Evolutionary conservation across 2,329 filamentous ascomycete genomes (phyloP), one percentile per base, ranked within the genome.

Genomic region (Aspergillus intermedius): DNA sequence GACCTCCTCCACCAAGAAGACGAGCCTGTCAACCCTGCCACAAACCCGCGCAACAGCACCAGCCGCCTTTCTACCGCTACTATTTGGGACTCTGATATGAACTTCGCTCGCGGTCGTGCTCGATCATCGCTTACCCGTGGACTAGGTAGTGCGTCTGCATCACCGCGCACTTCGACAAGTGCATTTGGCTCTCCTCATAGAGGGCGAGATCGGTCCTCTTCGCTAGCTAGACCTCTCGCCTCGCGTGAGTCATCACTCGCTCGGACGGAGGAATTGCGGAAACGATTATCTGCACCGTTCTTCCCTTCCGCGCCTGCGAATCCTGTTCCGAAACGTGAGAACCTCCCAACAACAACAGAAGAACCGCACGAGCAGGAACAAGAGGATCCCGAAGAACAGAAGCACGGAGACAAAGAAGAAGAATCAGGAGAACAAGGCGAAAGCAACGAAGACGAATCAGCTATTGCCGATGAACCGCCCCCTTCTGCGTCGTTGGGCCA

Each of bases 401-500:
- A 9, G 4, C 15, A 22, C 2, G 52, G 42, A 13, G 50, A 50
- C n/a, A 30, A 22, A 5, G 23, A 49, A 19, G 42, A 49, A 4
- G 39, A 28, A 9, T 13, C 30, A 10, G 35, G 28, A n/a, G 13
- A 22, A 15, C 39, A 46, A 28, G 42, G 30, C 5, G 53, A 58
- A 2, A 54, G 51, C 8, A 49, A 43, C 5, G 44, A 50, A 0
- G 51, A 49, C 3, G 55, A 57, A 39, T 40, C 37, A 22, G 53
- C 58, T 3, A 50, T 50, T 25, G 47, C 52, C 8, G 56, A 61
- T 8, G 65, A 66, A 42, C 63, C 62, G 23, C 63, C 69, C 4
- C 70, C 67, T 44, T 76, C 75, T 8, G 84, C 82, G 6, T 88
- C 84, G 6, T 80, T 93, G 4, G 88, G 85, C 37, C 87, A 91